Evolutionary conservation across 2,329 filamentous ascomycete species (phyloP), one percentile per base, ranked within the genome.

Genomic region (Dothidotthia symphoricarpi): DNA sequence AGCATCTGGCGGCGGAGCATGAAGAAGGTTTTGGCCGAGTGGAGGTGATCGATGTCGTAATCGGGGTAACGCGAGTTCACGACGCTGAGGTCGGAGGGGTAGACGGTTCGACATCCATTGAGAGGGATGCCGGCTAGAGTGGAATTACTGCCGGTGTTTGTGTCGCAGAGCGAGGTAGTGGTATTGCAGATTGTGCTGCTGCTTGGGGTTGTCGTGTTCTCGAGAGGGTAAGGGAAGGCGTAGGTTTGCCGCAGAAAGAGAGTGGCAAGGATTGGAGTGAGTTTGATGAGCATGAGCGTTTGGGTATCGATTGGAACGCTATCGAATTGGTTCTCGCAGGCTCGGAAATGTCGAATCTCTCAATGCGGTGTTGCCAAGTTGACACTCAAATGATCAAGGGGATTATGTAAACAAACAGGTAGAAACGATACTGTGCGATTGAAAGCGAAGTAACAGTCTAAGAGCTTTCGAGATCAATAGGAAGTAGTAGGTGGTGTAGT

Each of bases 61-160:
- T 46, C 26, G 16, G 60, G 56, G 34, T 61, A 64, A 26, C 49
- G 55, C 9, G 54, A 54, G 44, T 61, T 57, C 34, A 63, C 28
- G 16, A 61, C 34, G 11, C 44, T 44, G 34, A 63, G 48, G 13
- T 55, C 45, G 14, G 46, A 28, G 0, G 57, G 51, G 36, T 59
- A 63, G 28, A 47, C 33, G 14, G 37, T 37, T 30, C 49, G 40
- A 37, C 57, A 61, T n/a, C 36, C 28, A 31, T 22, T 27, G 34
- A 22, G 19, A 9, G 19, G 17, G 16, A 27, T 9, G 8, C 24
- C 4, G 13, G 26, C 14, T 25, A 30, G 12, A 13, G 35, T 33
- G 5, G 19, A 22, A 9, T 6, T 9, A 9, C 9, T 22, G 9
- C 19, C 9, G 19, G 12, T 13, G 14, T 33, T 24, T 11, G 15